Conservation (phyloP, 164 flowering plant genomes). For the Litsea cubeba region DNA sequence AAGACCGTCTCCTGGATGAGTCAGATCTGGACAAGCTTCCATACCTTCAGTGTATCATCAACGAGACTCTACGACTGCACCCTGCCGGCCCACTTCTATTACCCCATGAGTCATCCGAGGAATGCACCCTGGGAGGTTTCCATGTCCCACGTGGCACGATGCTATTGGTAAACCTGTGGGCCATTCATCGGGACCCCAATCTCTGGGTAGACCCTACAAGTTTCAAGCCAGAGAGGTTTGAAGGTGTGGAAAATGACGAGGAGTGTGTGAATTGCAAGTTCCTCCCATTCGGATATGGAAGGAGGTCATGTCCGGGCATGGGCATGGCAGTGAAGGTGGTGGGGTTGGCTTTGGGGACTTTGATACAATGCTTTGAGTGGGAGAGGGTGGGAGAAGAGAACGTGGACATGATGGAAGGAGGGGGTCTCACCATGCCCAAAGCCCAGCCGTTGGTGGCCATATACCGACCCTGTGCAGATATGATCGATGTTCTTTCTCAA, state of each 20-base stretch:
- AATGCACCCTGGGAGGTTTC: slow-evolving; percentile 33
- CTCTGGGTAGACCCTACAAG: slow-evolving; percentile 42
- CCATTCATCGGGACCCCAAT: slow-evolving; percentile 41
- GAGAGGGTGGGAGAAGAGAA: slow-evolving; percentile 2
- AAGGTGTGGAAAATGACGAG: slow-evolving; percentile 7
- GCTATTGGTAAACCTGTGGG: slow-evolving; percentile 42
- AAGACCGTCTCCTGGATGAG: slow-evolving; percentile 34
- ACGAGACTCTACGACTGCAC: slow-evolving; percentile 39
- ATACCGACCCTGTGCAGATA: slow-evolving; percentile 2
- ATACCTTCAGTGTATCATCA: slow-evolving; percentile 32
- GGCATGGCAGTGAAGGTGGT: slow-evolving; percentile 13
- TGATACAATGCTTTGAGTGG: slow-evolving; percentile 16
- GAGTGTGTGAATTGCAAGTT: slow-evolving; percentile 12
- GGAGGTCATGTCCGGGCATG: slow-evolving; percentile 23
- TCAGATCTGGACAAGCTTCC: slow-evolving; percentile 34
- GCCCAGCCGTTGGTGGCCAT: slow-evolving; percentile 12
- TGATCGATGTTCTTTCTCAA: slow-evolving; percentile 11
- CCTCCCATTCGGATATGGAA: slow-evolving; percentile 21
- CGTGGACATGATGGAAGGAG: slow-evolving; percentile 11
- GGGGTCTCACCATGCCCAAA: slow-evolving; percentile 13
- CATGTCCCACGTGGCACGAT: slow-evolving; percentile 37
- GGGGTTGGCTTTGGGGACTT: slow-evolving; percentile 3
- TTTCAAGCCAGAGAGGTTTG: slow-evolving; percentile 58
- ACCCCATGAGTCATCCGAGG: slow-evolving; percentile 39
- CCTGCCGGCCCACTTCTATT: slow-evolving; percentile 42